phyloP scores from a whole-genome alignment of 2,329 filamentous ascomycete genomes.

The Xylaria hypoxylon region DNA sequence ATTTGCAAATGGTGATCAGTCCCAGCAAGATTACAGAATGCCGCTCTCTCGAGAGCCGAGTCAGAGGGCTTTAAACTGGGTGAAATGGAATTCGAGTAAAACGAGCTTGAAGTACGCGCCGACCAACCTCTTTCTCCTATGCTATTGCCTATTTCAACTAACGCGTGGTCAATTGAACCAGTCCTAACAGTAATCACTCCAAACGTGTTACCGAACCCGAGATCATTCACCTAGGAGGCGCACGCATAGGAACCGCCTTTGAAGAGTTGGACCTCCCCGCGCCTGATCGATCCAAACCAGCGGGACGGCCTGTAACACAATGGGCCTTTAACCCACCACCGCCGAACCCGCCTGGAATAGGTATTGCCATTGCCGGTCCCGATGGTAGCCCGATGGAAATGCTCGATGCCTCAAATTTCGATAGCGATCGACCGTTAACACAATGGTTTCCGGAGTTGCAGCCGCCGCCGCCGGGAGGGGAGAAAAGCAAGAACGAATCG shows the following conservation, averaged over 20 bases:
- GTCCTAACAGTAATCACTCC: constrained; percentile 30
- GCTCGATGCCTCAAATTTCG: background rate
- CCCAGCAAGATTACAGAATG: constrained; percentile 30
- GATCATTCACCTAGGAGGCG: constrained; percentile 44
- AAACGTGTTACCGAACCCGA: constrained; percentile 37
- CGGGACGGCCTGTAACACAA: constrained; percentile 33
- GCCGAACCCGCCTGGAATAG: constrained; percentile 36
- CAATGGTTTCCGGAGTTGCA: constrained; percentile 37
- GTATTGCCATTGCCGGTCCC: constrained; percentile 29
- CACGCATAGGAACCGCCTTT: constrained; percentile 37
- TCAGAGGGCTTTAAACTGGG: constrained; percentile 40
- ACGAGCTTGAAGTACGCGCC: constrained; percentile 29
- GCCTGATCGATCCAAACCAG: constrained; percentile 33
- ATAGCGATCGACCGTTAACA: constrained; percentile 35
- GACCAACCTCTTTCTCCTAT: constrained; percentile 12
- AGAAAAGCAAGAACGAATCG: constrained; percentile 23
- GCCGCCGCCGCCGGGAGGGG: background rate
- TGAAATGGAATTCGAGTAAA: constrained; percentile 42
- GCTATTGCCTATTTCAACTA: constrained; percentile 20
- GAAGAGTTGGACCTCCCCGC: constrained; percentile 34
- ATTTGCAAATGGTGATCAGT: background rate
- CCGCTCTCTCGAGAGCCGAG: constrained; percentile 41
- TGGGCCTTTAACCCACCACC: constrained; percentile 38
- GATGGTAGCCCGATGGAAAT: constrained; percentile 11
- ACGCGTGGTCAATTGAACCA: constrained; percentile 23